phyloP scores from a whole-genome alignment of 805 yeast species.

The Kluyveromyces aestuarii region DNA sequence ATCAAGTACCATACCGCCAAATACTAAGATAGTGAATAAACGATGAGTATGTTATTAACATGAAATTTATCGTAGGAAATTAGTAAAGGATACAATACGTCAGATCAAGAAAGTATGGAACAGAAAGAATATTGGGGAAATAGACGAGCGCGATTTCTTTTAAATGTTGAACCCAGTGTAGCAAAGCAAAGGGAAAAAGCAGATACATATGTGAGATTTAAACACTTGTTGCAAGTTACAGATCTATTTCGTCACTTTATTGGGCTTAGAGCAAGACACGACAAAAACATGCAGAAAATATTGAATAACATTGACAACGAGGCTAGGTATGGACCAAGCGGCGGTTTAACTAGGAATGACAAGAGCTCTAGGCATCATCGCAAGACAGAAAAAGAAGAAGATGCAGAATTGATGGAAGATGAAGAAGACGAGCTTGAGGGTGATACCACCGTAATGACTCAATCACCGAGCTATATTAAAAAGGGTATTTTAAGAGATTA shows the following conservation, averaged over 20 bases:
- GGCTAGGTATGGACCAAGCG: constrained; percentile 28
- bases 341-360: constrained; percentile 14
- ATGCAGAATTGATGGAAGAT: constrained; percentile 78
- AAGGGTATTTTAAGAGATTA: constrained; percentile 77
- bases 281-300: constrained; percentile 55
- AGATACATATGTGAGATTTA: constrained; percentile 71
- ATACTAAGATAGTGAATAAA: too few species aligned
- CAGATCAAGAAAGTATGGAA: neutral
- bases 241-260: constrained; percentile 85
- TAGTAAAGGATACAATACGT: neutral
- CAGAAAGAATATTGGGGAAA: constrained; percentile 26
- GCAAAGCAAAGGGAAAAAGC: constrained; percentile 48
- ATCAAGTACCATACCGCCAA: neutral
- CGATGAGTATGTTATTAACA: neutral
- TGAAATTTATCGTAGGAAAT: neutral
- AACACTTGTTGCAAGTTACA: constrained; percentile 70
- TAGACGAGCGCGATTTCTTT: constrained; percentile 40
- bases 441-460: constrained; percentile 66
- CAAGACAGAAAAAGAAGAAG: constrained; percentile 93
- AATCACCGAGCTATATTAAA: constrained; percentile 68
- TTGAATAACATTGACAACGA: constrained; percentile 49
- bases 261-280: constrained; percentile 71
- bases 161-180: constrained; percentile 45
- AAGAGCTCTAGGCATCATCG: constrained; percentile 45
- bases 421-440: constrained; percentile 52